Evolutionary conservation across 2,329 filamentous ascomycete genomes (phyloP), one percentile per base, ranked within the genome.

Genomic region (Microdochium paspali): DNA sequence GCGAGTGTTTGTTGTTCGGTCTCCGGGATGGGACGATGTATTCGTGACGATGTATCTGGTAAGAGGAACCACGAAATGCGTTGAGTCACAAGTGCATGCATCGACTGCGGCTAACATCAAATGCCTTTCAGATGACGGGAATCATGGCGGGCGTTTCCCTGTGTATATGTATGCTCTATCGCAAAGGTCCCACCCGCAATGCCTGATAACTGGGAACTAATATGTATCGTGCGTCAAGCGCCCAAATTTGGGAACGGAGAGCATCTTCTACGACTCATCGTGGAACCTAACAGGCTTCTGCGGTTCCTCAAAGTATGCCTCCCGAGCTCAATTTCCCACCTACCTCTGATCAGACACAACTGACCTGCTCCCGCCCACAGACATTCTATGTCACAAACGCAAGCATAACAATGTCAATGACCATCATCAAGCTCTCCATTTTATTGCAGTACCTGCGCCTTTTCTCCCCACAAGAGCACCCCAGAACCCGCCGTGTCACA

Each of bases 371-470:
- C n/a, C 18, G 2, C 43, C 21, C 31, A 44, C 24, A 61, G 56
- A 44, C 47, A 15, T 55, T 56, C 30, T 61, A 61, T 45, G 45
- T 58, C 15, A 44, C 47, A n/a, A 58, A 56, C 28, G 55, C 51
- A 2, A 49, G 51, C 3, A 59, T 59, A 49, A 53, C 49, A 23
- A 50, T 55, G n/a, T 56, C 58, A 26, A 54, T 55, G 9, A 48
- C 53, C 3, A 44, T 60, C 3, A 56, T 61, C 32, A 61, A 61
- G 46, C 48, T 61, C 28, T 55, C 57, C 10, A 53, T 61, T 20
- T 46, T 61, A 26, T 53, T 59, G 40, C 58, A 61, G 46, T 61
- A 56, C 39, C 49, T 60, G 24, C 56, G 58, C 10, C 47, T 59
- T 30, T 61, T 53, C 45, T 40, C 47, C 28, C 24, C n/a, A 2